Conservation (phyloP, 495 filamentous ascomycete genomes). For the Aspergillus funiculosus region DNA sequence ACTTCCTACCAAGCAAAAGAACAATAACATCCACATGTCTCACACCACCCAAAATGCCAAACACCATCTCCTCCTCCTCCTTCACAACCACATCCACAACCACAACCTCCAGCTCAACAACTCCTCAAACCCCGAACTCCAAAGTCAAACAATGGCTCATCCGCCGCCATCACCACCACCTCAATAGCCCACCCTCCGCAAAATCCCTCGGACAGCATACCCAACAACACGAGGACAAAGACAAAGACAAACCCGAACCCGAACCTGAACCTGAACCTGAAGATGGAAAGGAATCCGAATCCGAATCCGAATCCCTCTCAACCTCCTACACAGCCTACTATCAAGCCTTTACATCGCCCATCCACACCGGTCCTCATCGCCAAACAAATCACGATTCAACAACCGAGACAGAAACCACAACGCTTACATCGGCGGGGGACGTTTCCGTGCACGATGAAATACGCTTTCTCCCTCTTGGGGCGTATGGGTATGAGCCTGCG, state of each 20-base stretch:
- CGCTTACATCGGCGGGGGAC: not conserved
- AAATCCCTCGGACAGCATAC: no score
- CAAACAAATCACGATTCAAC: no score
- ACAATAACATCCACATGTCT: no score
- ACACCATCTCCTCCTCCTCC: slow-evolving; percentile 15
- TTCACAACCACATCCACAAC: slow-evolving; percentile 3
- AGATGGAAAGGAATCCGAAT: no score
- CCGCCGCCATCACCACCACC: not conserved
- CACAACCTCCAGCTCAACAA: not conserved
- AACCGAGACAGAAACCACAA: not conserved
- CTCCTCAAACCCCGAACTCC: not conserved
- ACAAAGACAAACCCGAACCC: not conserved
- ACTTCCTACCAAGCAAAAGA: no score
- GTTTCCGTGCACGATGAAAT: not conserved
- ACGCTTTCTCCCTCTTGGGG: slow-evolving; percentile 10
- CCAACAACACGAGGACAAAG: not conserved
- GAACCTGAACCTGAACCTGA: not conserved
- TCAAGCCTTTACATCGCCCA: no score
- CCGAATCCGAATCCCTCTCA: slow-evolving; percentile 2
- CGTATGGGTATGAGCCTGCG: slow-evolving; percentile 11
- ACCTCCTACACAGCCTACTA: no score
- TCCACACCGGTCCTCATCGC: no score
- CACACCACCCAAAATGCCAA: no score
- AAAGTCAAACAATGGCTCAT: not conserved
- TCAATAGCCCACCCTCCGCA: no score